Base-by-base conservation (phyloP, 208 protist genomes). In the Leishmania gerbilli region DNA sequence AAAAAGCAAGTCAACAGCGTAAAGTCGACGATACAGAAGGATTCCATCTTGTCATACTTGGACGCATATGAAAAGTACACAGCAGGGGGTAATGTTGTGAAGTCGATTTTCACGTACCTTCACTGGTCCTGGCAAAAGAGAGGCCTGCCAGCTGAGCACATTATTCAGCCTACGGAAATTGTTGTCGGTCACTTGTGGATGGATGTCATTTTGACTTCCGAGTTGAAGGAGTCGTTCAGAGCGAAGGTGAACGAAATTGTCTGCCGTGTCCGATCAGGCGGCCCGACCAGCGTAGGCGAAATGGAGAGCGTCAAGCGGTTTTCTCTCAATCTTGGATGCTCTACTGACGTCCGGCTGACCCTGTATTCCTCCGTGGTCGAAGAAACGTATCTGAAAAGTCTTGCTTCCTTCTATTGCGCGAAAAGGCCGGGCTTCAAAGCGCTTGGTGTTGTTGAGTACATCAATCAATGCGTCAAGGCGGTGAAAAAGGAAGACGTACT, bases 61-160 rank as follows among this genome's bases (percentile, higher is more conserved):
- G 86, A 89, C 51, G 82, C 87, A 7, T 95, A 90, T 82, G 90
- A 94, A 51, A 90, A 88, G 77, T 96, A 91, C 81, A 90, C 89
- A 42, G 87, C 87, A 4, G 88, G 83, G 5, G 88, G 93, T 15
- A 95, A 97, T 75, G 72, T 91, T 3, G 79, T 95, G 24, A 92
- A 91, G 79, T 81, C 86, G 42, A 84, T 89, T 45, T 97, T 97
- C 86, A 94, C 90, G 40, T 97, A 95, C 74, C 80, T 95, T 69
- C 94, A 97, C 83, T 93, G 92, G 88, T 89, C 85, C 42, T 97
- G 94, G 94, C 89, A 95, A 64, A 95, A 95, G 76, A 83, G 85
- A 34, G 94, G 91, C 7, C 65, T 95, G 51, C 94, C 94, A 19
- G 55, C 85, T 19, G 90, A 93, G 47, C 94, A 96, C 79, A 84